phyloP scores from a whole-genome alignment of 2,329 filamentous ascomycete species.

The Thelonectria blattea region DNA sequence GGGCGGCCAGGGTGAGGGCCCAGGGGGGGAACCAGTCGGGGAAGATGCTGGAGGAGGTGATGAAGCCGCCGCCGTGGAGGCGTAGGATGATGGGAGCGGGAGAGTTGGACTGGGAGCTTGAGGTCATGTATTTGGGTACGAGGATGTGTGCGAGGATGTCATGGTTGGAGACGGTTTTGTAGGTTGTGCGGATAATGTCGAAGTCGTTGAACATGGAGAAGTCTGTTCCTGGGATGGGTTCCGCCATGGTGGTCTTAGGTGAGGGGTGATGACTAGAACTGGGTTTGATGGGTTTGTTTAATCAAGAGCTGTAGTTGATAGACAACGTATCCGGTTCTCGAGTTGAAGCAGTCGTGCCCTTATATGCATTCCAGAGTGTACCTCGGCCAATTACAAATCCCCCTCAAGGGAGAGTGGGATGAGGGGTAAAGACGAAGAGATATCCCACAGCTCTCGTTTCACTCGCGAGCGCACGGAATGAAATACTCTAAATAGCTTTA shows the following conservation, averaged over 20 bases:
- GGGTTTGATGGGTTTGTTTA: neutral
- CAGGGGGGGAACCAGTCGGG: constrained; percentile 10
- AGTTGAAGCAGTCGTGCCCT: neutral
- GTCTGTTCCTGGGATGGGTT: neutral
- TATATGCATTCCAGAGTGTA: neutral
- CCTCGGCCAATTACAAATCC: neutral
- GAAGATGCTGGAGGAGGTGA: neutral
- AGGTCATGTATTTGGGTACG: neutral
- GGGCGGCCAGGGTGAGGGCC: constrained; percentile 5
- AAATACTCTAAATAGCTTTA: too few relatives aligned
- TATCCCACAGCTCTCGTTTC: neutral
- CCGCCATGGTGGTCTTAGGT: neutral
- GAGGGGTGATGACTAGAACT: neutral
- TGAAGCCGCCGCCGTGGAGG: constrained; percentile 4
- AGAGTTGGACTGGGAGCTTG: neutral
- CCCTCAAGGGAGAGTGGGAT: neutral
- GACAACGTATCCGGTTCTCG: too few relatives aligned
- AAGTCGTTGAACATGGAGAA: constrained; percentile 2
- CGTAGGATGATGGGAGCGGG: constrained; percentile 1
- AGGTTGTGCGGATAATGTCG: neutral
- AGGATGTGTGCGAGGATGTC: neutral
- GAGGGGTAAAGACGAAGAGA: neutral
- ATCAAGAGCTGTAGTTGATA: too few relatives aligned
- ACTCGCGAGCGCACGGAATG: too few relatives aligned
- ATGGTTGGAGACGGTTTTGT: constrained; percentile 7